Base-by-base conservation (phyloP, 2,329 filamentous ascomycete species). In the Xylariales sp. region DNA sequence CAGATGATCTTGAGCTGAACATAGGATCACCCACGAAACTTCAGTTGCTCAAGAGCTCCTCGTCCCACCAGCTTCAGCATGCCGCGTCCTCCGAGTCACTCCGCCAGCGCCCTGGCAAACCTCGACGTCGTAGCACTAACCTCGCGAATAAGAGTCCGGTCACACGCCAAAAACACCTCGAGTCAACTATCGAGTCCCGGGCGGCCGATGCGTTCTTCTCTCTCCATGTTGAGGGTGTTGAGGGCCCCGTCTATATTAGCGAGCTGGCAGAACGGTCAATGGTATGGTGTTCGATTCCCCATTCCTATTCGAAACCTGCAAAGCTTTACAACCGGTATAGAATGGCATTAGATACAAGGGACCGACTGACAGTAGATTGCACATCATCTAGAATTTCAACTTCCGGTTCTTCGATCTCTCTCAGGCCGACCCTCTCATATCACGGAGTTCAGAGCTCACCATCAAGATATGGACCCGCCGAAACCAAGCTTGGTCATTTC, bases 171-270 rank as follows among this genome's bases (percentile, higher is more conserved):
- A 81, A 80, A 60, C 83, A 81, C 56, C 67, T 95, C 29, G 85
- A 93, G 59, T 74, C 82, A 47, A 75, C 87, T 6, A 78, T 85
- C 19, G 78, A 81, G 37, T 77, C 72, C 50, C 74, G 79, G 36
- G 81, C 93, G 62, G 88, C 83, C n/a, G 85, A 96, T 62, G 81
- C 83, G 13, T 96, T 95, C 72, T 93, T 95, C 60, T 86, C 88
- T 3, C 57, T 96, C 36, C 90, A 96, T 59, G 76, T 82, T 31
- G 67, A 76, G 2, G 76, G 66, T 4, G 63, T 79, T 36, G 62
- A 72, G 32, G 82, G 88, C 13, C 89, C 91, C 0, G 66, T 96
- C n/a, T 96, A 96, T 59, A 78, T 95, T 51, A 95, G 89, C 54
- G 91, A 97, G 63, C 71, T 85, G 16, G 76, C 82, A 19, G 76